Conservation (phyloP, 345 rosid species). For the Boechera retrofracta region DNA sequence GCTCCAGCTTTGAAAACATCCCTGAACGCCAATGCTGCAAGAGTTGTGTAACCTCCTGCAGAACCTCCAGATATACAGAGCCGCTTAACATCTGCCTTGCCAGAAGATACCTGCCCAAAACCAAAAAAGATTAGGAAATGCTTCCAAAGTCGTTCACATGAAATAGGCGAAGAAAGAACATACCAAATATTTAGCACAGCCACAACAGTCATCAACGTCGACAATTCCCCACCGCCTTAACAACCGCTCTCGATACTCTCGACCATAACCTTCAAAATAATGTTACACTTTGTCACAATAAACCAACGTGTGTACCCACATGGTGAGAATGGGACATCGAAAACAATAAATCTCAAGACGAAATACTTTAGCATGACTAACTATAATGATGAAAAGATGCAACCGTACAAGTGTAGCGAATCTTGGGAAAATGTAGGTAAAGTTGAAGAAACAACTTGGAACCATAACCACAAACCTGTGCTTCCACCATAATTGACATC, state of each 20-base stretch:
- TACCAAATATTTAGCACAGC: slow-evolving; percentile 93
- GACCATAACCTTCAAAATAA: slow-evolving; percentile 78
- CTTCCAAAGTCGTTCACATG: neutral
- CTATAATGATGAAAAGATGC: neutral
- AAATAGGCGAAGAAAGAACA: slow-evolving; percentile 5
- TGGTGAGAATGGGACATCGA: slow-evolving; percentile 6
- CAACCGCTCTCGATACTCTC: slow-evolving; percentile 92
- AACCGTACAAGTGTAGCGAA: slow-evolving; percentile 3
- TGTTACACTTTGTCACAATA: slow-evolving; percentile 24
- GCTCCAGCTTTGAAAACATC: slow-evolving; percentile 93
- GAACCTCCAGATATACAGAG: slow-evolving; percentile 98
- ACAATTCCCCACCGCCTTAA: slow-evolving; percentile 83
- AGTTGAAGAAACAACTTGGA: slow-evolving; percentile 19
- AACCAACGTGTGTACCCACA: neutral
- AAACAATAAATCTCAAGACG: slow-evolving; percentile 5
- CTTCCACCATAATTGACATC: slow-evolving; percentile 99
- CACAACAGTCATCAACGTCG: slow-evolving; percentile 95
- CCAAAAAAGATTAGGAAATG: slow-evolving; percentile 9
- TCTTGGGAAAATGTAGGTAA: neutral
- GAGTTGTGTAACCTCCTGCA: slow-evolving; percentile 96
- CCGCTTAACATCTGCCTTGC: slow-evolving; percentile 71
- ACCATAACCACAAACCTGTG: slow-evolving; percentile 70
- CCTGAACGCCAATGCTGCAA: slow-evolving; percentile 91
- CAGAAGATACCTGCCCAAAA: slow-evolving; percentile 69
- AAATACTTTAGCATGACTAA: neutral